phyloP scores from a whole-genome alignment of 225 moss, liverwort and hornwort genomes.

The Antitrichia curtipendula region DNA sequence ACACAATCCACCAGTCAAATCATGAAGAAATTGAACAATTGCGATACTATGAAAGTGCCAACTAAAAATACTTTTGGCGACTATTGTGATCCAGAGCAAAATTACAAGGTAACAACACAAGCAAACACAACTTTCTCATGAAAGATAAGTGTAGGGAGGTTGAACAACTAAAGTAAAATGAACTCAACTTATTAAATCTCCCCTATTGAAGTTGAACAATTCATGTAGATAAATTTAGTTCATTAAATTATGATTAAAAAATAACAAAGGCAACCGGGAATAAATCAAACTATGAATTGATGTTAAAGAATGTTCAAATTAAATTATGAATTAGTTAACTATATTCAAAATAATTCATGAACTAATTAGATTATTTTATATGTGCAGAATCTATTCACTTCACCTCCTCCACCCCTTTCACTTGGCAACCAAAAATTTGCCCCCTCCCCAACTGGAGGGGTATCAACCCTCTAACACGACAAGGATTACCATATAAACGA shows the following conservation, averaged over 20 bases:
- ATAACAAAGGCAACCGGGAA: fast-evolving
- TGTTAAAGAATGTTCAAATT: not conserved
- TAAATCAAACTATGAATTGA: no score
- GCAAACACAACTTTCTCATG: not conserved
- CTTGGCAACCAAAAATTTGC: not conserved
- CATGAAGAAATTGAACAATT: no score
- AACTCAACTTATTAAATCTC: fast-evolving
- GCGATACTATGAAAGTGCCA: no score
- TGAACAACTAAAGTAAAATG: not conserved
- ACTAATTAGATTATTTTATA: no score
- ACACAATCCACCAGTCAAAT: not conserved
- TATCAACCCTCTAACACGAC: not conserved
- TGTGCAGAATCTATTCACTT: not conserved
- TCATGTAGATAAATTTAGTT: no score
- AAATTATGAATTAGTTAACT: not conserved
- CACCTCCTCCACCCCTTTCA: not conserved
- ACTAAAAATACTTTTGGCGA: no score
- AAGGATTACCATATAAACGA: not conserved
- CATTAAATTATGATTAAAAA: not conserved
- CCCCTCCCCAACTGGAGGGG: not conserved
- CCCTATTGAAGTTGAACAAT: not conserved
- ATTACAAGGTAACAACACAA: not conserved
- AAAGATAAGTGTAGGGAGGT: fast-evolving
- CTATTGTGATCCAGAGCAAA: fast-evolving
- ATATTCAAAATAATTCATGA: not conserved